Percentiles rank a stretch among this genome's conserved stretches.
Evolutionary conservation across 345 rosid species (phyloP).

Genomic region (Firmiana major): DNA sequence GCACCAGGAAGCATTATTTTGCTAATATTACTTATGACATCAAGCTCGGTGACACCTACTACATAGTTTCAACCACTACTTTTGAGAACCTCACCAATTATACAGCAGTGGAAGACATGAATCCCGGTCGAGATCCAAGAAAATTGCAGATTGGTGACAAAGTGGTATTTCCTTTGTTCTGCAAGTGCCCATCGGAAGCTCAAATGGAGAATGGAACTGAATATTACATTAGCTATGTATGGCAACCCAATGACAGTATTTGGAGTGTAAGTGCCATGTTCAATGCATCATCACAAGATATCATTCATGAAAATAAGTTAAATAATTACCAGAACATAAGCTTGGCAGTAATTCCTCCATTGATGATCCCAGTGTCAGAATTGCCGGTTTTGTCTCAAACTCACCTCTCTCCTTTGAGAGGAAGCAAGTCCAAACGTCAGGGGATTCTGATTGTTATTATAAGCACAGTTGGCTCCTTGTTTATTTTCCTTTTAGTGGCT

Average conservation of each 20-base stretch:
- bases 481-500: slow-evolving; percentile 24
- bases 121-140: slow-evolving; percentile 34
- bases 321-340: slow-evolving; percentile 27
- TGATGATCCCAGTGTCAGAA: slow-evolving; percentile 48
- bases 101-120: slow-evolving; percentile 36
- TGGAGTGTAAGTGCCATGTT: slow-evolving; percentile 35
- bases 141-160: slow-evolving; percentile 35
- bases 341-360: slow-evolving; percentile 33
- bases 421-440: slow-evolving; percentile 20
- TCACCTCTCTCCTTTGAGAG: slow-evolving; percentile 12
- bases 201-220: slow-evolving; percentile 31
- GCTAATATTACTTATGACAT: slow-evolving; percentile 50
- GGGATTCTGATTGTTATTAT: slow-evolving; percentile 14
- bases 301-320: slow-evolving; percentile 36
- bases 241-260: slow-evolving; percentile 47
- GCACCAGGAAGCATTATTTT: slow-evolving; percentile 43
- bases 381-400: slow-evolving; percentile 40
- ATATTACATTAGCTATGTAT: slow-evolving; percentile 44
- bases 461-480: slow-evolving; percentile 24
- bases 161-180: slow-evolving; percentile 49
- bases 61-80: slow-evolving; percentile 34
- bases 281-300: slow-evolving; percentile 32
- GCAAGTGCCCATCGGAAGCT: slow-evolving; percentile 50
- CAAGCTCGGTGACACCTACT: slow-evolving; percentile 44
- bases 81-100: slow-evolving; percentile 52